Evolutionary conservation across 1,284 basidiomycete genomes (phyloP).

Genomic region (Rhodotorula sp.): DNA sequence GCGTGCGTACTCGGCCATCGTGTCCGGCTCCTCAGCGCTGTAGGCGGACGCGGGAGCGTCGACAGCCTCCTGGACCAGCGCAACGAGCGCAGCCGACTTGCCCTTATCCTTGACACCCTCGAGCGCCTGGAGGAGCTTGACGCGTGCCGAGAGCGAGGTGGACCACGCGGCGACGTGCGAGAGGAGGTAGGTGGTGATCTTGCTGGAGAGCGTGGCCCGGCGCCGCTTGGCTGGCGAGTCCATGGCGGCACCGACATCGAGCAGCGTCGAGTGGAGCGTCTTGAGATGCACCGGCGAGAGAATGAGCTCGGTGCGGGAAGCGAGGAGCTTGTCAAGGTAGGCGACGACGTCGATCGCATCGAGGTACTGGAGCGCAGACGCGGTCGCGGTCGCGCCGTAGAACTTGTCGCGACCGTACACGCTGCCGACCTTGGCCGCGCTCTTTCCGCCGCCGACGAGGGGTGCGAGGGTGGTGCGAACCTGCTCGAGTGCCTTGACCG

Average conservation of each 20-base stretch:
- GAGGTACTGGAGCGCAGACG: slow-evolving; percentile 71
- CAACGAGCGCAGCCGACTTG: slow-evolving; percentile 66
- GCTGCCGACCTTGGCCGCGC: slow-evolving; percentile 7
- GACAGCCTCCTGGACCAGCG: slow-evolving; percentile 60
- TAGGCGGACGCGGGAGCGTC: slow-evolving; percentile 33
- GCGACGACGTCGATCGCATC: slow-evolving; percentile 68
- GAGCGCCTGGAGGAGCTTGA: slow-evolving; percentile 64
- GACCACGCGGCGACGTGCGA: slow-evolving; percentile 75
- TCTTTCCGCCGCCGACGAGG: background rate
- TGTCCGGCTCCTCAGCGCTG: slow-evolving; percentile 42
- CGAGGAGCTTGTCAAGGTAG: slow-evolving; percentile 65
- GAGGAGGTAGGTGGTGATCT: slow-evolving; percentile 74
- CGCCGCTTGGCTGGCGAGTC: slow-evolving; percentile 57
- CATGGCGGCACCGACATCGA: slow-evolving; percentile 54
- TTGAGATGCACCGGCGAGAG: slow-evolving; percentile 69
- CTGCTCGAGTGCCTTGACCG: slow-evolving; percentile 64
- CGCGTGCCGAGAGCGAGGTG: slow-evolving; percentile 54
- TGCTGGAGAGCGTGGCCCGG: slow-evolving; percentile 64
- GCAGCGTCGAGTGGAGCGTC: slow-evolving; percentile 64
- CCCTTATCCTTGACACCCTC: slow-evolving; percentile 63
- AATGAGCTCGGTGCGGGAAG: slow-evolving; percentile 63
- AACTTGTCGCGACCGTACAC: slow-evolving; percentile 81
- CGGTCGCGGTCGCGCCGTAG: slow-evolving; percentile 65
- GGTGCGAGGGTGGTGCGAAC: slow-evolving; percentile 56
- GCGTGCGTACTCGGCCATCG: slow-evolving; percentile 51